These are phyloP conservation scores for Suillus decipiens DNA, from an alignment of 768 basidiomycete species.

Conservation along the genomic window DNA sequence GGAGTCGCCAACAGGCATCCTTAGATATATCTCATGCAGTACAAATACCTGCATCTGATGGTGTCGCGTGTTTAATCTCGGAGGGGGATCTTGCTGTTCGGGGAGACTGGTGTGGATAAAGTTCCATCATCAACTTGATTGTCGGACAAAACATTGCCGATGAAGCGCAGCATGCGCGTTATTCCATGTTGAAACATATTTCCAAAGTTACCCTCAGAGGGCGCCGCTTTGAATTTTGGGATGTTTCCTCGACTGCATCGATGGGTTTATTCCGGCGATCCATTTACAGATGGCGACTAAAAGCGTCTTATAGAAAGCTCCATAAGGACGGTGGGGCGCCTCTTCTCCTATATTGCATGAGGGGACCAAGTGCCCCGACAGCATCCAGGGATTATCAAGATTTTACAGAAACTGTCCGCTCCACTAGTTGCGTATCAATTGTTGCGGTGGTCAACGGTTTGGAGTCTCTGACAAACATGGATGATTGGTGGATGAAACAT, in stretches of 20 bases:
- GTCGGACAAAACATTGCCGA: not conserved
- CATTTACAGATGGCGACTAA: not conserved
- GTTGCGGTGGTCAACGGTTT: constrained; percentile 32
- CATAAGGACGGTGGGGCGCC: not conserved
- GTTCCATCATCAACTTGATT: not conserved
- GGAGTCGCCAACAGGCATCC: too few species aligned
- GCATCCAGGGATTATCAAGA: not conserved
- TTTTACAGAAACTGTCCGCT: not conserved
- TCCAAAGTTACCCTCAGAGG: too few species aligned
- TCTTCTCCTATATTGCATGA: constrained; percentile 1
- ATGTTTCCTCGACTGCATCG: not conserved
- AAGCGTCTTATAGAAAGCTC: not conserved
- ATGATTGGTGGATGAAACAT: constrained; percentile 43
- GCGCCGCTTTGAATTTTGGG: too few species aligned
- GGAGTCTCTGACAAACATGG: constrained; percentile 33
- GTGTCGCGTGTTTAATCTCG: too few species aligned
- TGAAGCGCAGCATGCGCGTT: not conserved
- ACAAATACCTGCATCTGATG: too few species aligned
- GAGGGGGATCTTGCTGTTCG: not conserved
- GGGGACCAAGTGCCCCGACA: not conserved
- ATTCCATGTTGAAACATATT: not conserved
- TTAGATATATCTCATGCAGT: too few species aligned
- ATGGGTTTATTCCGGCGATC: not conserved
- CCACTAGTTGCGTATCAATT: constrained; percentile 26
- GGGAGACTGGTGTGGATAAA: not conserved